Evolutionary conservation across 768 basidiomycete species (phyloP), one percentile per base, ranked within the genome.

Genomic region (Filobasidium floriforme): DNA sequence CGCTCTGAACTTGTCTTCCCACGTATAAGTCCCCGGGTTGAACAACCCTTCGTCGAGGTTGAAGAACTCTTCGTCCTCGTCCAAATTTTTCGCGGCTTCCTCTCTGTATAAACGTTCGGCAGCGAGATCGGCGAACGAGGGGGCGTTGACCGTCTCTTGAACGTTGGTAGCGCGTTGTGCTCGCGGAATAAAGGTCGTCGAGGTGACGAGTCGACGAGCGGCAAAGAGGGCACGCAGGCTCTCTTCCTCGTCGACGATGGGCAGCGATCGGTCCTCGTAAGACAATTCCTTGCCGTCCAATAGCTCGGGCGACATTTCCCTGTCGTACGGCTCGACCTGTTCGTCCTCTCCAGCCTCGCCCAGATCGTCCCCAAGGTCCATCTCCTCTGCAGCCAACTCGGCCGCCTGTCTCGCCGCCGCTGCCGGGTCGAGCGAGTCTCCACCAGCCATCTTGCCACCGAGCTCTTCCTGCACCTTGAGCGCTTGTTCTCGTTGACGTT

Each of bases 1-100:
- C 37, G 96, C 94, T 44, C 96, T 83, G 73, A 94, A 98, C 77
- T 97, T 94, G 82, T 99, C 96, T 80, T 94, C 92, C 96, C 94
- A 98, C 72, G 90, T 90, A 79, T 98, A 98, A 3, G 87, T 86
- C 1, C 86, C 88, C 18, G 89, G 88, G 71, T 90, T 86, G 19
- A 82, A 81, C 60, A 96, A 87, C 66, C 88, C 87, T 77, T 92
- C 92, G 77, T 97, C 92, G 29, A 92, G 82, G 73, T 93, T 94
- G 82, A 94, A 96, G 5, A 93, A 79, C 73, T 96, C 93, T 75
- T 97, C 92, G 77, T 96, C 93, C 71, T 94, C 92, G 70, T 98
- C 94, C 66, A 97, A 82, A 63, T 96, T 90, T 69, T 87, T 87
- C 76, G 75, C 72, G 12, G 77, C 79, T 68, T 79, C 79, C 37